Evolutionary conservation across 805 yeast species (phyloP).

Genomic region (Cyberlindnera subsufficiens): DNA sequence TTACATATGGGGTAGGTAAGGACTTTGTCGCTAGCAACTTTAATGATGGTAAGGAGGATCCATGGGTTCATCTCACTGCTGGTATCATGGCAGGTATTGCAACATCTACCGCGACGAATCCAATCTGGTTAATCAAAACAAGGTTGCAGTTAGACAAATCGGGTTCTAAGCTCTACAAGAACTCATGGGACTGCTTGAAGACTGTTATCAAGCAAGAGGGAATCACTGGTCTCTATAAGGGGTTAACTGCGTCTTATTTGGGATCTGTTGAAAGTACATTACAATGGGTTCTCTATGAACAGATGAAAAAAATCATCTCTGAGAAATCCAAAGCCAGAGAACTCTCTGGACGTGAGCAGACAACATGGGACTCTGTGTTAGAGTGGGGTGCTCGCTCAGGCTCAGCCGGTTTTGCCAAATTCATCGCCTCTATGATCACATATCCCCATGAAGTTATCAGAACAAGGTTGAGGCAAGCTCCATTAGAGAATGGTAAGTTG

Average conservation of each 20-base stretch:
- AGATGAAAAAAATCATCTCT: slow-evolving; percentile 71
- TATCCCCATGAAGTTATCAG: slow-evolving; percentile 98
- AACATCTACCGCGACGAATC: slow-evolving; percentile 94
- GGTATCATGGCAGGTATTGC: slow-evolving; percentile 92
- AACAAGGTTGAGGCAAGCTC: slow-evolving; percentile 93
- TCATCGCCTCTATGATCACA: slow-evolving; percentile 85
- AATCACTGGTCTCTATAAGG: slow-evolving; percentile 71
- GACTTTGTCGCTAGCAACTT: slow-evolving; percentile 61
- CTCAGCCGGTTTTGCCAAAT: slow-evolving; percentile 95
- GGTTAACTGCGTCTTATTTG: slow-evolving; percentile 89
- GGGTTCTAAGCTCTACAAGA: slow-evolving; percentile 58
- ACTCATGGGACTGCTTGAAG: slow-evolving; percentile 77
- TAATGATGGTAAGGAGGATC: slow-evolving; percentile 70
- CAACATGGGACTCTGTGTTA: slow-evolving; percentile 54
- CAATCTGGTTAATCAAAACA: slow-evolving; percentile 96
- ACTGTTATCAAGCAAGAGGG: slow-evolving; percentile 77
- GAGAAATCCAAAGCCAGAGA: slow-evolving; percentile 40
- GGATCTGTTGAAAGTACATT: slow-evolving; percentile 91
- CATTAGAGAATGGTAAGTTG: slow-evolving; percentile 68
- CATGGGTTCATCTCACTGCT: slow-evolving; percentile 79
- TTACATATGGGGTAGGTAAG: slow-evolving; percentile 93
- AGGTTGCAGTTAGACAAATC: slow-evolving; percentile 87
- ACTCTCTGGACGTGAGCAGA: slow-evolving; percentile 26
- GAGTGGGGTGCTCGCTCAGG: slow-evolving; percentile 98
- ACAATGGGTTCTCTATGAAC: slow-evolving; percentile 96